Conservation (phyloP, 1,139 yeast genomes). For the Blastobotrys petasosporus region DNA sequence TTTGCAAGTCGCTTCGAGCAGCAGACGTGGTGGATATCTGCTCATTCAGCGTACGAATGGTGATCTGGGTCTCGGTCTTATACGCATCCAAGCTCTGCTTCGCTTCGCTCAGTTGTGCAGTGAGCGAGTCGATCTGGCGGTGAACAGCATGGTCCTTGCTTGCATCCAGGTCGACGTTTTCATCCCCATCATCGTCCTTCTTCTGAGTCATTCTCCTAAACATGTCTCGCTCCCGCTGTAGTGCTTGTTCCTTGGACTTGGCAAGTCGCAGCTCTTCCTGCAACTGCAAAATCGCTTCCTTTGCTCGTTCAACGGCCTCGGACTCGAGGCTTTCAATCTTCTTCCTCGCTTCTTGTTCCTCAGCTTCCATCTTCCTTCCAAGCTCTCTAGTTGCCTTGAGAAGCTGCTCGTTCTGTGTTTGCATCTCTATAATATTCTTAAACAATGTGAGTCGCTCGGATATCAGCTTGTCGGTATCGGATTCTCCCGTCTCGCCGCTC, state of each 20-base stretch:
- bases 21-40: constrained; percentile 37
- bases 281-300: constrained; percentile 62
- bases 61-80: constrained; percentile 40
- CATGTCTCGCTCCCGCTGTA: constrained; percentile 60
- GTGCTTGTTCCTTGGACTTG: constrained; percentile 47
- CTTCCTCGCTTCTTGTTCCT: constrained; percentile 41
- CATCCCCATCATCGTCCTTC: constrained; percentile 7
- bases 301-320: constrained; percentile 66
- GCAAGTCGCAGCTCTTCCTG: constrained; percentile 55
- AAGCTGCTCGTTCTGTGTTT: constrained; percentile 67
- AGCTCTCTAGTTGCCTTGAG: constrained; percentile 61
- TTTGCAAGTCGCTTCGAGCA: constrained; percentile 47
- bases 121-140: constrained; percentile 34
- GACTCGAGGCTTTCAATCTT: constrained; percentile 46
- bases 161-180: constrained; percentile 11
- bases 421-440: constrained; percentile 58
- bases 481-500: constrained; percentile 37
- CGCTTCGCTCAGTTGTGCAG: constrained; percentile 32
- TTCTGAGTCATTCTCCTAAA: constrained; percentile 42
- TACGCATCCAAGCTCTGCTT: constrained; percentile 35
- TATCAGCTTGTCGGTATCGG: constrained; percentile 68
- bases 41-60: constrained; percentile 38
- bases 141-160: constrained; percentile 33
- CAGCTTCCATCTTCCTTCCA: constrained; percentile 60
- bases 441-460: constrained; percentile 70